phyloP scores from a whole-genome alignment of 2,329 filamentous ascomycete species.

The Ceratocystis variospora region DNA sequence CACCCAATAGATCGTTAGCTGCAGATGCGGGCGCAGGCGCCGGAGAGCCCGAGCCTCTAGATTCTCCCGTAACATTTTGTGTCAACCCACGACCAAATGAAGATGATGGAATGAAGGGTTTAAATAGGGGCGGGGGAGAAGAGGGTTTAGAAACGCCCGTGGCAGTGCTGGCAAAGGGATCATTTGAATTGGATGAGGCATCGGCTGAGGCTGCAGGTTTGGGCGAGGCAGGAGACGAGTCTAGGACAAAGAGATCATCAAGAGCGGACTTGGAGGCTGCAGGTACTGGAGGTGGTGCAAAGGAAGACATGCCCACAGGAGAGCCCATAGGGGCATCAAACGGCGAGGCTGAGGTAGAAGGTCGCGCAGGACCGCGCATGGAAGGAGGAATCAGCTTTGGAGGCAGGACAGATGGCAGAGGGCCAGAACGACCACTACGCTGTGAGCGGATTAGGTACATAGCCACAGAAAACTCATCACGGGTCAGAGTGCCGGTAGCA shows the following conservation, averaged over 20 bases:
- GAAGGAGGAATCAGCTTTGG: slow-evolving; percentile 73
- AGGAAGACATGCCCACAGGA: slow-evolving; percentile 22
- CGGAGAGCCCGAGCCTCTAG: slow-evolving; percentile 49
- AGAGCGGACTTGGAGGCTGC: slow-evolving; percentile 62
- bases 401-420: slow-evolving; percentile 63
- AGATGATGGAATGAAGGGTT: slow-evolving; percentile 83
- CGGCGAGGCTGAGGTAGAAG: slow-evolving; percentile 36
- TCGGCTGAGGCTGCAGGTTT: slow-evolving; percentile 42
- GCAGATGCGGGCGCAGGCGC: slow-evolving; percentile 29
- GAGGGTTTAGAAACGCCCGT: slow-evolving; percentile 40
- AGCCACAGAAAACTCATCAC: slow-evolving; percentile 89
- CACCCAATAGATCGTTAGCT: slow-evolving; percentile 72
- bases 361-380: slow-evolving; percentile 51
- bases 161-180: slow-evolving; percentile 51
- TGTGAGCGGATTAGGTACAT: slow-evolving; percentile 96
- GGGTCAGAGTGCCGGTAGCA: slow-evolving; percentile 69
- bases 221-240: slow-evolving; percentile 38
- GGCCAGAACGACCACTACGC: slow-evolving; percentile 52
- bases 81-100: slow-evolving; percentile 77
- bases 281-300: slow-evolving; percentile 27
- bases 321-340: slow-evolving; percentile 36
- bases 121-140: slow-evolving; percentile 50
- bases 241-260: slow-evolving; percentile 87
- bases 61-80: slow-evolving; percentile 36
- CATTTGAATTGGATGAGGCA: slow-evolving; percentile 58